Base-by-base conservation (phyloP, 495 filamentous ascomycete genomes). In the Aspergillus biplanus region DNA sequence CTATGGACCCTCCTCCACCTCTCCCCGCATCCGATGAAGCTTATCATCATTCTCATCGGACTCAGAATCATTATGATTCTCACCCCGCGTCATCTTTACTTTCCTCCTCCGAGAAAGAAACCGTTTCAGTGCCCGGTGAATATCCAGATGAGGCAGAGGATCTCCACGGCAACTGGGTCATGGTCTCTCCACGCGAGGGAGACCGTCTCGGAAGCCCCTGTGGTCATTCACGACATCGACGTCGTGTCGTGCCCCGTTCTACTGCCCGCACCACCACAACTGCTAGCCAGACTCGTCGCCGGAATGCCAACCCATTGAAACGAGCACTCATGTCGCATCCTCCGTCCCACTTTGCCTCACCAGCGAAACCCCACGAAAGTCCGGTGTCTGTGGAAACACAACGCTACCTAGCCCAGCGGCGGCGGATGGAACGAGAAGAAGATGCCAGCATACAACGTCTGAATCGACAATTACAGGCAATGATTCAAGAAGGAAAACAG, bases 401-500 rank as follows among this genome's bases (percentile, higher is more conserved):
- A 67, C 79, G 83, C 48, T 82, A 90, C 63, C 86, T 90, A 18
- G 87, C 87, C 16, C 80, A 84, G 67, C 84, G 86, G 62, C 79
- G 85, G 21, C 85, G 85, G 42, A 87, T 88, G 31, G 93, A 97
- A 65, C 81, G 86, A 50, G 91, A 95, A 66, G 86, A 89, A 16
- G 93, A 97, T 67, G 85, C 86, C 47, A 87, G 88, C 56, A 83
- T 99, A 56, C 85, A 85, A 58, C 85, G 88, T 21, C 85, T 97
- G 72, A 95, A 94, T 69, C 81, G 85, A 42, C 87, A 88, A 67
- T 75, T 97, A 32, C 85, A 89, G 67, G 87, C 83, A 34, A 92
- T 99, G 91, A 96, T 99, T 48, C 75, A 87, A 7, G 88, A 97
- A 72, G 95, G 92, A 0, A 90, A 88, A 70, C 90, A 95, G 69